phyloP scores from a whole-genome alignment of 371 early-diverging fungal genomes.

The Mucor velutinosus region DNA sequence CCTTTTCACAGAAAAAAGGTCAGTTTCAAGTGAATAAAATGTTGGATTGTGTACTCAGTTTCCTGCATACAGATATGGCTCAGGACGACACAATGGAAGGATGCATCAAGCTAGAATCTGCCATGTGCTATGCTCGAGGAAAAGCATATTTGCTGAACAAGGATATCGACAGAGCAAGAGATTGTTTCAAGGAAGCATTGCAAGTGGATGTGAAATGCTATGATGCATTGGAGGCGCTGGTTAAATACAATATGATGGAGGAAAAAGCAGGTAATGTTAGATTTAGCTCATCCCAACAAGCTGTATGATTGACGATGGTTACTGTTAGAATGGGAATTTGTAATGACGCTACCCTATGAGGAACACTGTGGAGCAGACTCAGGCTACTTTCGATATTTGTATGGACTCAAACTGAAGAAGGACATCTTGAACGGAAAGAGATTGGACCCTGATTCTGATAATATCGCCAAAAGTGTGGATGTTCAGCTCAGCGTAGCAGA shows the following conservation, averaged over 20 bases:
- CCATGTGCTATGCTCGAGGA: conserved; percentile 69
- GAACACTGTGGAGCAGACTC: conserved; percentile 61
- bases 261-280: conserved; percentile 55
- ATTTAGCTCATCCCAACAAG: background rate
- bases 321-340: conserved; percentile 59
- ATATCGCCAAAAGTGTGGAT: conserved; percentile 52
- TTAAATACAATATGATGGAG: conserved; percentile 63
- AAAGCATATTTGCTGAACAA: conserved; percentile 54
- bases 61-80: background rate
- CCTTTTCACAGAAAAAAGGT: conserved; percentile 38
- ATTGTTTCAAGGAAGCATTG: conserved; percentile 68
- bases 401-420: conserved; percentile 61
- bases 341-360: conserved; percentile 55
- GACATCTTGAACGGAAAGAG: conserved; percentile 47
- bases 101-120: conserved; percentile 57
- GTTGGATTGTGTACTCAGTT: background rate
- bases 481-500: conserved; percentile 66
- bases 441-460: conserved; percentile 45
- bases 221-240: conserved; percentile 67
- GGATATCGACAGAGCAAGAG: conserved; percentile 58
- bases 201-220: conserved; percentile 68
- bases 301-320: background rate
- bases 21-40: background rate
- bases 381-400: conserved; percentile 62
- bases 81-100: conserved; percentile 8